Evolutionary conservation across 2,329 filamentous ascomycete species (phyloP), one percentile per base, ranked within the genome.

Genomic region (Lachnellula suecica): DNA sequence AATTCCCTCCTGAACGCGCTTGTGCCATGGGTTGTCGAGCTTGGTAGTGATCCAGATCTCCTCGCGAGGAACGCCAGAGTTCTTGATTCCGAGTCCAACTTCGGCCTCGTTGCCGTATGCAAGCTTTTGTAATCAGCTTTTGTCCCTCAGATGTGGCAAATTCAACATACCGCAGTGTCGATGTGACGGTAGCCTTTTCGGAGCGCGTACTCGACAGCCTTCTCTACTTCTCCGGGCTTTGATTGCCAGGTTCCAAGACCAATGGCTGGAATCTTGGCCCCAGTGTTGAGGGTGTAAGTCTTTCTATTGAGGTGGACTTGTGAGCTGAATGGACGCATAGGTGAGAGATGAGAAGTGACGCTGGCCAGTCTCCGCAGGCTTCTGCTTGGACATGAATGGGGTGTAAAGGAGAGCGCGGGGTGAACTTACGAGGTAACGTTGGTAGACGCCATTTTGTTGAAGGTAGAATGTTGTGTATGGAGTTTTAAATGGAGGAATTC

Each of bases 241-340:
- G 88, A 89, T 66, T 91, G 87, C 88, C 88, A 92, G 51, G 89
- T 92, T 51, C 89, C 89, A 42, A 92, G 78, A 56, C 88, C 88
- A 59, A 92, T 71, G 62, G 85, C 84, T 51, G 88, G 87, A 56
- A 94, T 94, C 73, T 89, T 85, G 70, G 81, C 86, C 53, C 89
- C 89, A 49, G 84, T 86, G 74, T 89, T 88, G 70, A 90, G 82
- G 61, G 81, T 84, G 68, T 85, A 87, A 65, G 82, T 80, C 64
- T 78, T 78, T 55, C 68, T 70, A 52, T 56, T 52, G 37, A 43
- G 17, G 20, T 27, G 27, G 8, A 42, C 34, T 23, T 47, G 58
- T 62, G 62, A 63, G 60, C 57, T 59, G 38, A 47, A 57, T 43
- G 49, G n/a, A 44, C 52, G 48, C 29, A 27, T 41, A 37, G 49